These are phyloP conservation scores for Verticillium zaregamsianum DNA, from an alignment of 2,329 filamentous ascomycete genomes.

Conservation along the genomic window DNA sequence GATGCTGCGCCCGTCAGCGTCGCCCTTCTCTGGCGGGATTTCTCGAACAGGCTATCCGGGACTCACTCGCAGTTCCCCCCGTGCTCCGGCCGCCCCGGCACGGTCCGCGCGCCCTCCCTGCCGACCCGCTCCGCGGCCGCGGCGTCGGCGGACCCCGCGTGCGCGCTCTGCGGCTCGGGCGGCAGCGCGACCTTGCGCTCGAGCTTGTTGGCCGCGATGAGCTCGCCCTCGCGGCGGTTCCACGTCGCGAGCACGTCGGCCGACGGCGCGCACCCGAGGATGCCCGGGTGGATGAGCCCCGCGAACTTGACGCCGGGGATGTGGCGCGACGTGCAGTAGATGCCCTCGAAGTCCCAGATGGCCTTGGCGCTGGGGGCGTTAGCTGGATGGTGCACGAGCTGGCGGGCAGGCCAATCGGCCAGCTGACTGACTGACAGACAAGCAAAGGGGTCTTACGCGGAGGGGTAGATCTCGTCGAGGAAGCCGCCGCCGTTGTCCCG, in stretches of 20 bases:
- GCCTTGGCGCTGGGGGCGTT: constrained; percentile 41
- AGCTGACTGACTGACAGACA: too few species aligned
- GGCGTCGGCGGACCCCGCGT: constrained; percentile 62
- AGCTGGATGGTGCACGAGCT: not conserved
- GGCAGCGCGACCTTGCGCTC: constrained; percentile 72
- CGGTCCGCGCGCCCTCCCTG: constrained; percentile 75
- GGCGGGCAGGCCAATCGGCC: too few species aligned
- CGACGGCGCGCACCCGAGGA: constrained; percentile 84
- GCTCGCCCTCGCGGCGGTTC: constrained; percentile 78
- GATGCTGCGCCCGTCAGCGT: constrained; percentile 40
- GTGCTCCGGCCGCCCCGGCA: constrained; percentile 80
- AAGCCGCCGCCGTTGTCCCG: constrained; percentile 84
- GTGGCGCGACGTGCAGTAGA: constrained; percentile 77
- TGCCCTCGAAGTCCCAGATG: constrained; percentile 55
- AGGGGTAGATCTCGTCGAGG: constrained; percentile 80
- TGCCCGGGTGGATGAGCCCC: constrained; percentile 86
- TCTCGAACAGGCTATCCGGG: not conserved
- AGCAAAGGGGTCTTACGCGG: constrained; percentile 60
- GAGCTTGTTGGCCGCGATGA: constrained; percentile 66
- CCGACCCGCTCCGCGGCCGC: constrained; percentile 64
- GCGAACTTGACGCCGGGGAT: constrained; percentile 85
- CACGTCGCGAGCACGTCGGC: constrained; percentile 72
- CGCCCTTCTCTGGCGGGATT: too few species aligned
- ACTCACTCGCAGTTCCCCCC: constrained; percentile 77
- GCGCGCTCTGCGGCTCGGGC: constrained; percentile 66